Evolutionary conservation across 371 early-diverging fungal species (phyloP).

Genomic region (Mucor velutinosus): DNA sequence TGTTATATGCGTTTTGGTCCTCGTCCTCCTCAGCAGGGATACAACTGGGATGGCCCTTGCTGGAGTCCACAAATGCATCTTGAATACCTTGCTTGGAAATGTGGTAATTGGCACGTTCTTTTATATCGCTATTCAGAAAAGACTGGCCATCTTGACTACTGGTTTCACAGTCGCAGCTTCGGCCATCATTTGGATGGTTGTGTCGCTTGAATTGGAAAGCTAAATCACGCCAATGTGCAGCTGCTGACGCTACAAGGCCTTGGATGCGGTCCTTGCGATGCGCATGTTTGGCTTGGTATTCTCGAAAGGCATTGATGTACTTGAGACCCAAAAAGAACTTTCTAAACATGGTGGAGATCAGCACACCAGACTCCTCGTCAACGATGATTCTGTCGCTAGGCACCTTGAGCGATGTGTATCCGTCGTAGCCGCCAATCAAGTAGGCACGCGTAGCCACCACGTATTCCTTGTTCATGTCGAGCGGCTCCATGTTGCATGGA

Average conservation of each 20-base stretch:
- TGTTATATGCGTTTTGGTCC: conserved; percentile 4
- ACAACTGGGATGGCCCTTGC: conserved; percentile 30
- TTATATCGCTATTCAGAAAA: conserved; percentile 13
- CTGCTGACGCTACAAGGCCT: conserved; percentile 19
- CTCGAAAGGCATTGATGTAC: conserved; percentile 51
- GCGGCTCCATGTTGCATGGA: conserved; percentile 36
- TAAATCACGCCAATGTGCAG: conserved; percentile 26
- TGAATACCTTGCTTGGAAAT: conserved; percentile 21
- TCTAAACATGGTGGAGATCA: conserved; percentile 53
- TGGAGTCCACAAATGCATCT: conserved; percentile 32
- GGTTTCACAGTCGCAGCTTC: conserved; percentile 10
- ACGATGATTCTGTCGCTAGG: conserved; percentile 44
- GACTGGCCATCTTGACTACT: conserved; percentile 6
- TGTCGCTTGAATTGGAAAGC: conserved; percentile 19
- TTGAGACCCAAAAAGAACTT: conserved; percentile 63
- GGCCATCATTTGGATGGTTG: conserved; percentile 19
- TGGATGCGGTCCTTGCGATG: conserved; percentile 18
- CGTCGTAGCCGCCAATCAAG: conserved; percentile 64
- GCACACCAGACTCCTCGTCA: conserved; percentile 63
- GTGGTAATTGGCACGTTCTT: conserved; percentile 23
- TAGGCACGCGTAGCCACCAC: conserved; percentile 60
- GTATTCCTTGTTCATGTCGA: conserved; percentile 52
- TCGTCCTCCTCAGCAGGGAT: conserved; percentile 25
- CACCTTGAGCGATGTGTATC: conserved; percentile 47
- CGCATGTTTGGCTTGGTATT: conserved; percentile 24